Conservation (phyloP, 129 eudicot genomes). For the Tanacetum coccineum region DNA sequence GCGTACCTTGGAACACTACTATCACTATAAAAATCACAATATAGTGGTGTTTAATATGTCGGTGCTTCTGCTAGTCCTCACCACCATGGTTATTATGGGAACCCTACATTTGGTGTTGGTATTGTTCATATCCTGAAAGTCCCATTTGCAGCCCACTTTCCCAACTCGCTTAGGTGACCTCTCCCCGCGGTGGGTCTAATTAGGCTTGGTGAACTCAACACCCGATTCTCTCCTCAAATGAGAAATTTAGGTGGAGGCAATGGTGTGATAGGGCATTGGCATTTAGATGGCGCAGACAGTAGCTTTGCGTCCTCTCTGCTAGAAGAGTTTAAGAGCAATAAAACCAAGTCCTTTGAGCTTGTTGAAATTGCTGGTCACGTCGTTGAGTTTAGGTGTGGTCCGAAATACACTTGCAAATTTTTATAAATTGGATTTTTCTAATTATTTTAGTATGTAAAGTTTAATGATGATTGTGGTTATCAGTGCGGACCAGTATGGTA, state of each 20-base stretch:
- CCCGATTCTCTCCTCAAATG: conserved; percentile 63
- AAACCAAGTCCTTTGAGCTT: conserved; percentile 83
- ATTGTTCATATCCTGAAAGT: conserved; percentile 86
- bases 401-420: neutral
- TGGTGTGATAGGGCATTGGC: conserved; percentile 78
- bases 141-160: conserved; percentile 83
- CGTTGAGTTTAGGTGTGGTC: conserved; percentile 87
- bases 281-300: conserved; percentile 57
- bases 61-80: conserved; percentile 47
- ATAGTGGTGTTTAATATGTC: conserved; percentile 42
- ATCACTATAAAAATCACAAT: conserved; percentile 79
- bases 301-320: conserved; percentile 66
- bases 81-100: conserved; percentile 85
- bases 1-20: conserved; percentile 69
- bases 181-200: conserved; percentile 91
- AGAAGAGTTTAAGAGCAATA: conserved; percentile 95
- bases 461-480: conserved; percentile 16
- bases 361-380: conserved; percentile 83
- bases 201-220: conserved; percentile 67
- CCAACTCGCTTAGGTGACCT: conserved; percentile 79
- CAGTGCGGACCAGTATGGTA: conserved; percentile 94
- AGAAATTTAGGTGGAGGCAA: conserved; percentile 63
- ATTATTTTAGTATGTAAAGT: neutral
- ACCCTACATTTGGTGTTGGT: conserved; percentile 73
- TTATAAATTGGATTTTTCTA: neutral